These are phyloP conservation scores for Neospora caninum DNA, from an alignment of 169 alveolate genomes.

Conservation along the genomic window DNA sequence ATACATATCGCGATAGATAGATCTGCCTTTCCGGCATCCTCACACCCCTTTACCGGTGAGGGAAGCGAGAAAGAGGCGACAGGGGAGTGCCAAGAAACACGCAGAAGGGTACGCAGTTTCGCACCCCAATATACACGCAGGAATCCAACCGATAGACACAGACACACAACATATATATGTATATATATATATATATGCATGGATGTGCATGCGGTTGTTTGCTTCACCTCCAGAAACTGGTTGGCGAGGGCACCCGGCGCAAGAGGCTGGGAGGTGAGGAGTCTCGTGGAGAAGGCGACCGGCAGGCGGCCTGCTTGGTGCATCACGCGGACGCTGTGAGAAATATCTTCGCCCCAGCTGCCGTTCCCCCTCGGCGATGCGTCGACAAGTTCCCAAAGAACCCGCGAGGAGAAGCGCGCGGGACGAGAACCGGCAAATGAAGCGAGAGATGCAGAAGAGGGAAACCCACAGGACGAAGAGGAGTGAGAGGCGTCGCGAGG, in stretches of 20 bases:
- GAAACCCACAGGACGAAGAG: no score
- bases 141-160: no score
- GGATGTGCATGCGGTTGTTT: neutral
- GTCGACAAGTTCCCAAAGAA: neutral
- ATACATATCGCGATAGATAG: neutral
- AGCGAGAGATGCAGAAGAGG: no score
- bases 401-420: neutral
- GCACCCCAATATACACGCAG: no score
- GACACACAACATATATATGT: no score
- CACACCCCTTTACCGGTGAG: no score
- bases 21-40: no score
- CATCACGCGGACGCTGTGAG: neutral
- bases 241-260: neutral
- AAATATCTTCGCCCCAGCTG: neutral
- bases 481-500: no score
- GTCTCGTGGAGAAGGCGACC: neutral
- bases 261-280: neutral
- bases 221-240: neutral
- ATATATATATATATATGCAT: neutral
- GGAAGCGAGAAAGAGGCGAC: no score
- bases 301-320: neutral
- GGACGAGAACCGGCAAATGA: neutral
- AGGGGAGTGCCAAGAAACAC: no score
- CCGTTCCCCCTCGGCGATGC: constrained; percentile 1
- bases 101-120: no score